Evolutionary conservation across 495 filamentous ascomycete species (phyloP).

Genomic region (Hyaloscypha hepaticicola): DNA sequence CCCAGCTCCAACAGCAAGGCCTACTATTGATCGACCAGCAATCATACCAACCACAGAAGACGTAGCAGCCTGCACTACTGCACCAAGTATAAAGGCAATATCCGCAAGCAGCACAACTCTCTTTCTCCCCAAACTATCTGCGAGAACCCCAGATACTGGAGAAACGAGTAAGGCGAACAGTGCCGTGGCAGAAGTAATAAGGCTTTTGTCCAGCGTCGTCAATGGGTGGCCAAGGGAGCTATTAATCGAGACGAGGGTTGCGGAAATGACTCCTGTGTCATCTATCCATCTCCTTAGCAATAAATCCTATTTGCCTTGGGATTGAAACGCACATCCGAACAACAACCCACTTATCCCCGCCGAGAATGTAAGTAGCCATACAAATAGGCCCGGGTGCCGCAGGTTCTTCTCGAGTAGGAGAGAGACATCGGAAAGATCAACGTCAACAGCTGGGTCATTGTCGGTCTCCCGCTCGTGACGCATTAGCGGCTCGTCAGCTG

Average conservation of each 20-base stretch:
- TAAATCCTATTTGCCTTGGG: not conserved
- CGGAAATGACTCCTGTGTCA: constrained; percentile 86
- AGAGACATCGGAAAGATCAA: constrained; percentile 28
- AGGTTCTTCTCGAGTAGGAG: constrained; percentile 32
- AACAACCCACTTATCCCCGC: constrained; percentile 83
- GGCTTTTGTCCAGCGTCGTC: constrained; percentile 74
- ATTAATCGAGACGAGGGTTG: constrained; percentile 77
- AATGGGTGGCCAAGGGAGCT: constrained; percentile 71
- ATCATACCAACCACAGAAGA: constrained; percentile 69
- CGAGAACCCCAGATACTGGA: constrained; percentile 72
- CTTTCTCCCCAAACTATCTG: constrained; percentile 73
- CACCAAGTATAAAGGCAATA: constrained; percentile 71
- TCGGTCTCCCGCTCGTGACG: constrained; percentile 6
- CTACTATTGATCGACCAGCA: constrained; percentile 74
- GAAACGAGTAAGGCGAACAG: constrained; percentile 75
- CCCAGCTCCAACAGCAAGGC: constrained; percentile 77
- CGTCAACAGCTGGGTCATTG: constrained; percentile 12
- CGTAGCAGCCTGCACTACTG: constrained; percentile 67
- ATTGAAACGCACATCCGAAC: constrained; percentile 73
- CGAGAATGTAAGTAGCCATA: constrained; percentile 76
- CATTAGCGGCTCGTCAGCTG: constrained; percentile 29
- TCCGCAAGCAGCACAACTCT: constrained; percentile 79
- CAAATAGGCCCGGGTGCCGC: constrained; percentile 37
- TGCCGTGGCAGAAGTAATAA: constrained; percentile 81
- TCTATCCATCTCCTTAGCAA: constrained; percentile 43